A percentile compares a stretch with the other conserved stretches of the same genome.
Evolutionary conservation across 2,329 filamentous ascomycete species (phyloP).

Genomic region (Passalora sequoiae): DNA sequence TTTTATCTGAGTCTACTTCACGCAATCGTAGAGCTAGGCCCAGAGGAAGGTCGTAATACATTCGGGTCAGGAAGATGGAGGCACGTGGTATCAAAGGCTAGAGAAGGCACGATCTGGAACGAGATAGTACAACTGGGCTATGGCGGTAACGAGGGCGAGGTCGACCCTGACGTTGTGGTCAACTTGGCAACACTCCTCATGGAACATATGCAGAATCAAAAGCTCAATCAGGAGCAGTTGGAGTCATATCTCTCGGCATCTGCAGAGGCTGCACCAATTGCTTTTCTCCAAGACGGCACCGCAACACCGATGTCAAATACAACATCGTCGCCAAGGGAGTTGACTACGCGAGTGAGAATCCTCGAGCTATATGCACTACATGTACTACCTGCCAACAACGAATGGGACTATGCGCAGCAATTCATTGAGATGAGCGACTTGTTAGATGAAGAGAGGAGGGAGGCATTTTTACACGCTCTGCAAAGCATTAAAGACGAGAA

Average conservation of each 20-base stretch:
- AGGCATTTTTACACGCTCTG: slow-evolving; percentile 81
- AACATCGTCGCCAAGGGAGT: slow-evolving; percentile 32
- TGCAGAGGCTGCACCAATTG: slow-evolving; percentile 53
- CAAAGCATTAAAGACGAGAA: slow-evolving; percentile 81
- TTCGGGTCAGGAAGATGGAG: slow-evolving; percentile 87
- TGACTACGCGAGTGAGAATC: slow-evolving; percentile 71
- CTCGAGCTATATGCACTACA: slow-evolving; percentile 94
- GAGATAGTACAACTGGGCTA: slow-evolving; percentile 85
- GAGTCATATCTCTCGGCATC: slow-evolving; percentile 78
- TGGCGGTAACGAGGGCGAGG: slow-evolving; percentile 78
- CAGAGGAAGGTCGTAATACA: slow-evolving; percentile 81
- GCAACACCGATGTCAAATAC: slow-evolving; percentile 52
- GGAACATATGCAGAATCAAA: slow-evolving; percentile 80
- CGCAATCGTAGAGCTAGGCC: slow-evolving; percentile 79
- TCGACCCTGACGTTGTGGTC: slow-evolving; percentile 91
- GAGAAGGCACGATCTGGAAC: slow-evolving; percentile 91
- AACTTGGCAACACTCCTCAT: slow-evolving; percentile 86
- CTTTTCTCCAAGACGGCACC: slow-evolving; percentile 58
- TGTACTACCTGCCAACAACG: slow-evolving; percentile 84
- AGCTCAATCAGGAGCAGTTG: slow-evolving; percentile 76
- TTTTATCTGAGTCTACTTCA: slow-evolving; percentile 92
- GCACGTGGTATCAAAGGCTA: slow-evolving; percentile 71
- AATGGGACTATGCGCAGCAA: slow-evolving; percentile 92
- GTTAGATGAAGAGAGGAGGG: slow-evolving; percentile 84
- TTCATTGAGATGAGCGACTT: slow-evolving; percentile 84